phyloP scores from a whole-genome alignment of 2,329 filamentous ascomycete genomes.

The Colletotrichum neosansevieriae region DNA sequence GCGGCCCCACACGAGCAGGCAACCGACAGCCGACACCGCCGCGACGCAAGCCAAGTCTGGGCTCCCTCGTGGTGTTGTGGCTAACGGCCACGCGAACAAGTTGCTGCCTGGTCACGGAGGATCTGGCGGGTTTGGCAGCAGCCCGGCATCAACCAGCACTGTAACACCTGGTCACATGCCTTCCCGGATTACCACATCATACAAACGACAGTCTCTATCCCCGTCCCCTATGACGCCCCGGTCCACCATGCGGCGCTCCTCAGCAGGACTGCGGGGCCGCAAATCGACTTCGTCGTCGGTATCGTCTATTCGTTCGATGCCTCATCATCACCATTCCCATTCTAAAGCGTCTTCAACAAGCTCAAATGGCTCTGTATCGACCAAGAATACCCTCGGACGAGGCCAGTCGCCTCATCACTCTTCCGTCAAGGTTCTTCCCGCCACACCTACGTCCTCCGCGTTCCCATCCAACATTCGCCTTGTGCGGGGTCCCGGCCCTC shows the following conservation, averaged over 20 bases:
- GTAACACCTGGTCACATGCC: constrained; percentile 48
- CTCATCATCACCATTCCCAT: constrained; percentile 86
- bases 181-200: constrained; percentile 54
- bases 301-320: constrained; percentile 91
- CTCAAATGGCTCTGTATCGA: constrained; percentile 79
- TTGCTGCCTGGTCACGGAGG: constrained; percentile 21
- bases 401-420: constrained; percentile 87
- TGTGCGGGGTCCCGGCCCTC: constrained; percentile 71
- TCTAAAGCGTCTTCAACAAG: constrained; percentile 96
- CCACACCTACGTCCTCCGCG: constrained; percentile 79
- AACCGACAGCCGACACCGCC: constrained; percentile 56
- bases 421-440: constrained; percentile 94
- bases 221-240: constrained; percentile 90
- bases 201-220: constrained; percentile 83
- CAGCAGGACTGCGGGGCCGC: constrained; percentile 84
- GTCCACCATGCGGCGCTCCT: constrained; percentile 85
- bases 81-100: constrained; percentile 61
- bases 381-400: constrained; percentile 72
- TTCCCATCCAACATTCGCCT: constrained; percentile 91
- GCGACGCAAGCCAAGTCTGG: constrained; percentile 54
- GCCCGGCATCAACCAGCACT: constrained; percentile 45
- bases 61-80: constrained; percentile 63
- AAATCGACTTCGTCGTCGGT: constrained; percentile 97
- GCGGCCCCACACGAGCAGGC: constrained; percentile 71
- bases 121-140: constrained; percentile 40